Evolutionary conservation across 164 flowering plant genomes (phyloP).

Genomic region (Houttuynia cordata): DNA sequence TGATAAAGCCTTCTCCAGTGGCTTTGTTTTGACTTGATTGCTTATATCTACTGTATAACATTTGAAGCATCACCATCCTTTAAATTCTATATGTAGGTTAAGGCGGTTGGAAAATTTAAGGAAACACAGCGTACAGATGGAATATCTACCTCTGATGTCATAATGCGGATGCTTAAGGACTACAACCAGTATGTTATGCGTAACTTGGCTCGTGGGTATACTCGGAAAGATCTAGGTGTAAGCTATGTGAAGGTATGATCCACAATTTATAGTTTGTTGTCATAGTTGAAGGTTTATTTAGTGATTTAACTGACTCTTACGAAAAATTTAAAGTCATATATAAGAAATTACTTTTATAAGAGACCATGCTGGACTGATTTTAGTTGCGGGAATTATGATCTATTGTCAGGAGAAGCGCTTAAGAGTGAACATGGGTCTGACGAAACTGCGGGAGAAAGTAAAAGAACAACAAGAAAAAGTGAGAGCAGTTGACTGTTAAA

Average conservation of each 20-base stretch:
- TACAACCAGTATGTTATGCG: conserved; percentile 96
- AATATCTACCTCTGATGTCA: conserved; percentile 74
- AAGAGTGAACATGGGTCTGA: conserved; percentile 78
- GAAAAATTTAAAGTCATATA: too few relatives aligned
- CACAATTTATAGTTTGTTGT: neutral
- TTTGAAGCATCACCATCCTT: neutral
- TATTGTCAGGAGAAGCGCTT: conserved; percentile 74
- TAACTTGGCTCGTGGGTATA: conserved; percentile 87
- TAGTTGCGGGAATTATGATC: neutral
- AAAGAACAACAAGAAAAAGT: conserved; percentile 94
- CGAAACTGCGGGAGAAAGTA: conserved; percentile 78
- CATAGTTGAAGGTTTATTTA: neutral
- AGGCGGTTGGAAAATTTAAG: conserved; percentile 59
- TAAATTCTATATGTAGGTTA: conserved; percentile 33
- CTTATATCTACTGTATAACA: neutral
- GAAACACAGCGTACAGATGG: conserved; percentile 81
- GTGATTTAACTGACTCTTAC: neutral
- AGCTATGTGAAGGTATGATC: conserved; percentile 81
- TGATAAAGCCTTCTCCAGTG: neutral
- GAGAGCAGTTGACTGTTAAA: conserved; percentile 3
- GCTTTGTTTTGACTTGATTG: neutral
- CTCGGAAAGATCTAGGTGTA: conserved; percentile 86
- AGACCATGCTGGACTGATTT: neutral
- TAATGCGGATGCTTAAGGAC: conserved; percentile 92
- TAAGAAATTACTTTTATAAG: neutral